These are phyloP conservation scores for Candida yuanshanica DNA, from an alignment of 805 yeast genomes.

Conservation along the genomic window DNA sequence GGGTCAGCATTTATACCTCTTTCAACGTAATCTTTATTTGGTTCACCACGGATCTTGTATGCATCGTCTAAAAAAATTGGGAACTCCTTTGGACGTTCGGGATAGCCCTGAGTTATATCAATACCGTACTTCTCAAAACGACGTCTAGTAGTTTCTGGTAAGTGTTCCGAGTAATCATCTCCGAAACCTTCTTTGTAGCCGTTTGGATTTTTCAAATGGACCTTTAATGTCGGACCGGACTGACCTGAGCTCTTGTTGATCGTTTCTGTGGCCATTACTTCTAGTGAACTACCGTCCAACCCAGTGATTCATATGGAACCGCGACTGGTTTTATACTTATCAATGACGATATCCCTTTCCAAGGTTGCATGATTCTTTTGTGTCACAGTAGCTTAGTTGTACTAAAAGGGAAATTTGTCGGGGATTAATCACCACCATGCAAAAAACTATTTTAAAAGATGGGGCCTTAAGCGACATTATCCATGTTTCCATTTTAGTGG, in stretches of 20 bases:
- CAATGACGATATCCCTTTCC: too few relatives aligned
- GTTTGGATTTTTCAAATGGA: slow-evolving; percentile 8
- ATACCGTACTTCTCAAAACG: slow-evolving; percentile 29
- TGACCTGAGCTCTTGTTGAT: neutral
- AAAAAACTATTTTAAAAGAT: neutral
- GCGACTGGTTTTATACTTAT: too few relatives aligned
- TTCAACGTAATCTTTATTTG: slow-evolving; percentile 29
- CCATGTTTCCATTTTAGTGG: too few relatives aligned
- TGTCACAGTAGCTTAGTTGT: too few relatives aligned
- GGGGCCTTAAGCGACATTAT: too few relatives aligned
- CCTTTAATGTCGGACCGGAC: slow-evolving; percentile 3
- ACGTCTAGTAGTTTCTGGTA: slow-evolving; percentile 23
- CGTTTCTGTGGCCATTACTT: too few relatives aligned
- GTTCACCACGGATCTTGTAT: slow-evolving; percentile 27
- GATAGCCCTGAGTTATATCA: slow-evolving; percentile 35
- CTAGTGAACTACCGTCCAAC: too few relatives aligned
- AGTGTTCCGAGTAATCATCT: slow-evolving; percentile 3
- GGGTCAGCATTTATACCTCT: slow-evolving; percentile 35
- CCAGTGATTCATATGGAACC: too few relatives aligned
- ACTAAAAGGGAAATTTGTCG: too few relatives aligned
- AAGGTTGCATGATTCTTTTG: too few relatives aligned
- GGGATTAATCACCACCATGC: too few relatives aligned
- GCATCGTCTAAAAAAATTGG: slow-evolving; percentile 40
- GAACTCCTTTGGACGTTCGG: slow-evolving; percentile 30
- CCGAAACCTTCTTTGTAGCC: slow-evolving; percentile 7